These are phyloP conservation scores for Paraphaeosphaeria sporulosa DNA, from an alignment of 2,329 filamentous ascomycete genomes.

Conservation along the genomic window DNA sequence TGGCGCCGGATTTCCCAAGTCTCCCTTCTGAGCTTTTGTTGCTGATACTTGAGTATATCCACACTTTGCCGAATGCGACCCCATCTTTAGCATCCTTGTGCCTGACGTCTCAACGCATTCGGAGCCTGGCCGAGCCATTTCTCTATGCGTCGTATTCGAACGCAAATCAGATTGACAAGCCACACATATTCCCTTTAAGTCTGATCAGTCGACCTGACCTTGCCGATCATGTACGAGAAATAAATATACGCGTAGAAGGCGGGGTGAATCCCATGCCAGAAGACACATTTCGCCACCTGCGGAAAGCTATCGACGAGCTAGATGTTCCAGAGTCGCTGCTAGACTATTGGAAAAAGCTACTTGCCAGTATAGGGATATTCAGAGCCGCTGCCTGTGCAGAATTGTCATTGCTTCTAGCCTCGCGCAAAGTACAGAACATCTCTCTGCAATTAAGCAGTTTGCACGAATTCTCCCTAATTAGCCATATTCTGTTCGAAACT, in stretches of 20 bases:
- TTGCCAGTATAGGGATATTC: background rate
- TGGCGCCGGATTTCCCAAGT: background rate
- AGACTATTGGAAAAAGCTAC: background rate
- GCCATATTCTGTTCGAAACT: background rate
- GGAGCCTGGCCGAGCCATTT: slow-evolving; percentile 8
- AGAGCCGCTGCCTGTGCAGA: background rate
- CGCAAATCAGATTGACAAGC: background rate
- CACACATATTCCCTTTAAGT: slow-evolving; percentile 4
- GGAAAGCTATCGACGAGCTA: background rate
- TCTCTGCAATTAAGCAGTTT: background rate
- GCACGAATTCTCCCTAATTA: background rate
- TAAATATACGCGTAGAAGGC: background rate
- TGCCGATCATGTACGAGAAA: slow-evolving; percentile 7
- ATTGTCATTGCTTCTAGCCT: slow-evolving; percentile 4
- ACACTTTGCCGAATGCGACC: background rate
- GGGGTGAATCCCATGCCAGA: slow-evolving; percentile 3
- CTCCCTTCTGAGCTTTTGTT: slow-evolving; percentile 8
- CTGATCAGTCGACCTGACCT: slow-evolving; percentile 4
- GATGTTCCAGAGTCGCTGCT: background rate
- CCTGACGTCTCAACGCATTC: slow-evolving; percentile 4
- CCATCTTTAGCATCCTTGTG: slow-evolving; percentile 1
- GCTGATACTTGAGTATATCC: background rate
- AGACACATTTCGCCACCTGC: slow-evolving; percentile 2
- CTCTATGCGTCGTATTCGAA: slow-evolving; percentile 7
- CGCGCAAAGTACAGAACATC: slow-evolving; percentile 1